Conservation (phyloP, 768 basidiomycete genomes). For the Termitomyces sp. region DNA sequence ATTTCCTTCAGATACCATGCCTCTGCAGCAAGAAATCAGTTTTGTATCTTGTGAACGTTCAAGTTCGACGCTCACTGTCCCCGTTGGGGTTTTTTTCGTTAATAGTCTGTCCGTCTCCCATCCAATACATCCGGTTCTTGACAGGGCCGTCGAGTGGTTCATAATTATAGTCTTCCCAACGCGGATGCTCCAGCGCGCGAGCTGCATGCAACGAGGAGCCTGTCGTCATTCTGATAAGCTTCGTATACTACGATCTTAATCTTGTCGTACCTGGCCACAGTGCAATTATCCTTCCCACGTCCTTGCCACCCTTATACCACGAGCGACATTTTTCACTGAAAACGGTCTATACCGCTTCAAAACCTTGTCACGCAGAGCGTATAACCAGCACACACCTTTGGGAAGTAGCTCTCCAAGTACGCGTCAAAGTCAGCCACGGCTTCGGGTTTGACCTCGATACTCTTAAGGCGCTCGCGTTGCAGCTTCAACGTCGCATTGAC, state of each 20-base stretch:
- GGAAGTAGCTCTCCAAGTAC: conserved; percentile 52
- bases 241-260: not conserved
- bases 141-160: conserved; percentile 33
- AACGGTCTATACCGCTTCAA: conserved; percentile 36
- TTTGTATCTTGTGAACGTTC: not conserved
- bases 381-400: conserved; percentile 23
- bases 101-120: conserved; percentile 56
- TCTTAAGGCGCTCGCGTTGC: conserved; percentile 57
- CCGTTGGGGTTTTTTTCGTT: conserved; percentile 32
- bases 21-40: conserved; percentile 20
- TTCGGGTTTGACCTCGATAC: conserved; percentile 51
- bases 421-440: conserved; percentile 60
- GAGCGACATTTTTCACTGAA: conserved; percentile 53
- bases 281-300: conserved; percentile 50
- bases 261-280: conserved; percentile 50
- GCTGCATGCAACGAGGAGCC: conserved; percentile 50
- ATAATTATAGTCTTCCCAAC: conserved; percentile 63
- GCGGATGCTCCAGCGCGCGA: conserved; percentile 43
- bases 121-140: conserved; percentile 50
- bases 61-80: conserved; percentile 23
- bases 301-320: conserved; percentile 61
- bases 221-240: conserved; percentile 12
- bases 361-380: not conserved
- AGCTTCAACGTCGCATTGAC: conserved; percentile 52
- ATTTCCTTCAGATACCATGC: conserved; percentile 44